Evolutionary conservation across 306 rosid species (phyloP), one percentile per base, ranked within the genome.

Genomic region (Rosa rugosa): DNA sequence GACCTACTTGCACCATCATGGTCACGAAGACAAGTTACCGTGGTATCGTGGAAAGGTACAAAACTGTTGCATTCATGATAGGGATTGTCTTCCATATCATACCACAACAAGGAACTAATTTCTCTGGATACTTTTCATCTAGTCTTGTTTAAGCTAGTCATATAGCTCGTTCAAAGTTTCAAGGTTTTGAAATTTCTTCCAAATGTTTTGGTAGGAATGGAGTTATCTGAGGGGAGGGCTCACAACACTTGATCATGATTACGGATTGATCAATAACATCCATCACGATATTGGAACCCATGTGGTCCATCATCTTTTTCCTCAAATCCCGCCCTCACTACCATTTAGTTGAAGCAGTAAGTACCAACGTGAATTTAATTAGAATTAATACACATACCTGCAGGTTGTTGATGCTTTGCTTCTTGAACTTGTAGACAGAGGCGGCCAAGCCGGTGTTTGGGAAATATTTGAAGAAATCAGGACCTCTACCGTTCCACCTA

Each of bases 291-390:
- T 91, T 60, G 97, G 97, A 79, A 89, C 97, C 10, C 97, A 89
- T 84, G 97, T 91, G 65, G 86, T 91, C 59, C 97, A 86, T 75
- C 97, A 91, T 82, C 90, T 91, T 65, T 91, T 91, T 18, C 97
- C 97, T 77, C 97, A 91, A 85, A 91, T 91, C 56, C 97, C n/a
- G n/a, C n/a, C n/a, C 97, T 18, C 97, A 91, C 86, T 91, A 91
- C 65, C 88, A 91, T 79, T 79, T 91, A 72, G 71, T 91, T 65
- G 94, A 91, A 85, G 94, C 97, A 4, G 94, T 89, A 75, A 89
- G 94, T 84, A 72, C 41, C 74, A 77, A 46, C 66, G n/a, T 75
- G 25, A 23, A 68, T 23, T 56, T 5, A 66, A 17, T 65, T 65
- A 38, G 56, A 78, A 25, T 6, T 17, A 31, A 20, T 8, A 16